Percentiles rank a stretch among this genome's conserved stretches.
These are phyloP conservation scores for Tolypocladium sp. DNA, from an alignment of 2,329 filamentous ascomycete genomes.

Conservation along the genomic window DNA sequence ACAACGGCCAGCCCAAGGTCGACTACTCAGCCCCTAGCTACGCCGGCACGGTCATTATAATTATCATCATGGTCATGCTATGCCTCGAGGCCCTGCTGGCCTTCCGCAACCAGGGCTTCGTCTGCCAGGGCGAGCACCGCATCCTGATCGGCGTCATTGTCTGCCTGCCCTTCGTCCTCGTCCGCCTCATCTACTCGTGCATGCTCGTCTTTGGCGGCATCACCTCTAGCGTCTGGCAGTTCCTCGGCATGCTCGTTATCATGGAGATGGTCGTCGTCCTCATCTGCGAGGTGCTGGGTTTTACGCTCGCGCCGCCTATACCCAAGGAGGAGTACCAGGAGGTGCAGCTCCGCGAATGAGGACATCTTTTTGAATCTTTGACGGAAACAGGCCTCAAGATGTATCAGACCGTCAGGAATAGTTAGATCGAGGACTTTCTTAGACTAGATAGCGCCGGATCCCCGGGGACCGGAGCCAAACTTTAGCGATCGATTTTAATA, in stretches of 20 bases:
- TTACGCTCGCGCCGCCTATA: constrained; percentile 12
- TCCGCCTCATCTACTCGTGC: constrained; percentile 21
- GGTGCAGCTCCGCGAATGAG: background rate
- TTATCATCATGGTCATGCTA: constrained; percentile 28
- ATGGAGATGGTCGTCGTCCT: constrained; percentile 23
- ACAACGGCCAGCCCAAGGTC: constrained; percentile 13
- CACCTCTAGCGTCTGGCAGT: constrained; percentile 15
- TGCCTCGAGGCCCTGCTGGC: constrained; percentile 29
- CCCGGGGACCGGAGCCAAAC: background rate
- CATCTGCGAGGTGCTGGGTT: constrained; percentile 19
- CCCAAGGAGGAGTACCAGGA: background rate
- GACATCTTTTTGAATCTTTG: background rate
- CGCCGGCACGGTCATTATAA: constrained; percentile 18
- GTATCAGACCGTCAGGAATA: background rate
- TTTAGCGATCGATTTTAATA: background rate
- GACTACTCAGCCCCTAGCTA: constrained; percentile 17
- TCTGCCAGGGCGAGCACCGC: constrained; percentile 43
- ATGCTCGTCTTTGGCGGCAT: constrained; percentile 17
- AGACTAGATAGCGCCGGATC: no score
- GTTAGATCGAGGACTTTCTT: no score
- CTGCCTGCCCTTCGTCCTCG: constrained; percentile 23
- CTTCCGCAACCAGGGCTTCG: constrained; percentile 26
- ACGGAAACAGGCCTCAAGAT: background rate
- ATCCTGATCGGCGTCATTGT: constrained; percentile 34
- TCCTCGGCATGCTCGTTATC: constrained; percentile 19